Base-by-base conservation (phyloP, 495 filamentous ascomycete genomes). In the Hypoxylon trugodes region DNA sequence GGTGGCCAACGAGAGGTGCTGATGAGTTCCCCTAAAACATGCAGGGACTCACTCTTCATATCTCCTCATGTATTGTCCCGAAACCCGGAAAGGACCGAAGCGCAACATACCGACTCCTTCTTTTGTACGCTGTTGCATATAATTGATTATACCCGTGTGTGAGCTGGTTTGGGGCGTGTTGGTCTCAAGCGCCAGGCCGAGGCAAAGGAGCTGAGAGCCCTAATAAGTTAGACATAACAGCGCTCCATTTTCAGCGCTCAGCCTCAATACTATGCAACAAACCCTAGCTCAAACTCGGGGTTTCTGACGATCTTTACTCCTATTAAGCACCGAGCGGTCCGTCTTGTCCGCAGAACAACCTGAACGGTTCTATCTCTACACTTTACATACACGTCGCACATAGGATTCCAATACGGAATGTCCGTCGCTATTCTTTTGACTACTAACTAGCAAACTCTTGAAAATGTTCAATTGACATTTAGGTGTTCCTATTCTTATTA, bases 121-220 rank as follows among this genome's bases (percentile, higher is more conserved):
- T 47, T 32, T 30, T 47, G 46, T 51, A 13, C 55, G 42, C 15
- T 24, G 19, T 51, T 1, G 46, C 45, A 64, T 57, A 33, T 42
- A 38, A 51, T 55, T 19, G 35, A 15, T n/a, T 25, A 7, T 52
- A 22, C 24, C 25, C 30, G 13, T 37, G 21, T 46, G 26, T 30
- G 13, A 43, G 26, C 28, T 48, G 13, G 16, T 28, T 53, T 65
- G 49, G 41, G n/a, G 41, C 61, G 52, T 47, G 42, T 32, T 21
- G 13, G 26, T 54, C 43, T 8, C 47, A 59, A 59, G 40, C 48
- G 45, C 56, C 45, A 61, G n/a, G 56, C 62, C 56, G 56, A 61
- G 62, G 56, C 56, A 59, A 53, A 59, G 50, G 62, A 65, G 62
- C 62, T 65, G 62, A 66, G 56, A 66, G 63, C 63, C 50, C 55